Conservation (phyloP, 2,329 filamentous ascomycete genomes). For the Talaromyces sp. region DNA sequence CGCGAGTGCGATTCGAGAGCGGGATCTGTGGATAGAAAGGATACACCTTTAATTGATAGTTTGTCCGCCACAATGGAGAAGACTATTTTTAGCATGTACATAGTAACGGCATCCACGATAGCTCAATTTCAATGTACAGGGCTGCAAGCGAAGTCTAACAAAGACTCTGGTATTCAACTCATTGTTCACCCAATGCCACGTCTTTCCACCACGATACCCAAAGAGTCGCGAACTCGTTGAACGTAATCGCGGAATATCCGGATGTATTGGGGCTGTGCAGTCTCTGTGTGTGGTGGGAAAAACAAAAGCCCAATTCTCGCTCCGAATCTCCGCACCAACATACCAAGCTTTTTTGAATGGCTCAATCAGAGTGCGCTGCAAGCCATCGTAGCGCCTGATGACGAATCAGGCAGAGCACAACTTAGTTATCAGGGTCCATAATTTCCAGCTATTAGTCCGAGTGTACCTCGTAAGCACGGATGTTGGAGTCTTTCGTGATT, state of each 20-base stretch:
- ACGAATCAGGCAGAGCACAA: not conserved
- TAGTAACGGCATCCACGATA: too few species aligned
- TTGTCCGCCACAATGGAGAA: not conserved
- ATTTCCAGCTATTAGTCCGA: not conserved
- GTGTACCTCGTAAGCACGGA: not conserved
- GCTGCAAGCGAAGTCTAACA: not conserved
- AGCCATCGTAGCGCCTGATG: not conserved
- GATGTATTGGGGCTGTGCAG: not conserved
- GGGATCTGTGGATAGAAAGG: not conserved
- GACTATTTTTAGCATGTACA: not conserved
- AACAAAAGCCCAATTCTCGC: not conserved
- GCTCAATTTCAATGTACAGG: not conserved
- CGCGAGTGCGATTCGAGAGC: not conserved
- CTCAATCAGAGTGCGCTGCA: not conserved
- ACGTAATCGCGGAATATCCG: not conserved
- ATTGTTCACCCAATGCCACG: not conserved
- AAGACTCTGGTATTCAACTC: not conserved
- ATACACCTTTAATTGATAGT: not conserved
- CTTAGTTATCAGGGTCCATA: not conserved
- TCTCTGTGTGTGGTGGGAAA: not conserved
- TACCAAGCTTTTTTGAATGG: conserved; percentile 2
- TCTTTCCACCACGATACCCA: too few species aligned
- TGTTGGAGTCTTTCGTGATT: not conserved
- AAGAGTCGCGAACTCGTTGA: too few species aligned
- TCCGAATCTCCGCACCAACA: not conserved